Evolutionary conservation across 768 basidiomycete genomes (phyloP).

Genomic region (Amanita brunnescens): DNA sequence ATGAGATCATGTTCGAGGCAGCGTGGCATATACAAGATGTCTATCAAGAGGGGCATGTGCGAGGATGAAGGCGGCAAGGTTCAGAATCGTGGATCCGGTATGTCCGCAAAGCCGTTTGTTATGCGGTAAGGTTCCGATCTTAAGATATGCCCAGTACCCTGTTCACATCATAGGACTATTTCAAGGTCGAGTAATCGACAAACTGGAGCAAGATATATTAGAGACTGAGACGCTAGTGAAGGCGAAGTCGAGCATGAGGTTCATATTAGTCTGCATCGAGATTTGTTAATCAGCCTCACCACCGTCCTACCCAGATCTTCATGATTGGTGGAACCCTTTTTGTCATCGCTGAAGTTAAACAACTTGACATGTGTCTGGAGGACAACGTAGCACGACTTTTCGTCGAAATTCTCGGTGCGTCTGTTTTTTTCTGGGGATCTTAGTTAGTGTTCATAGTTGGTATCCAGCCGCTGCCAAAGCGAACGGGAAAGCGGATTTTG

Average conservation of each 20-base stretch:
- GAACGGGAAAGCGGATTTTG: slow-evolving; percentile 10
- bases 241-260: slow-evolving; percentile 16
- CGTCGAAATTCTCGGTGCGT: slow-evolving; percentile 13
- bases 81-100: slow-evolving; percentile 12
- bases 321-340: slow-evolving; percentile 13
- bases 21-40: slow-evolving; percentile 14
- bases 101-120: slow-evolving; percentile 5
- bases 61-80: slow-evolving; percentile 10
- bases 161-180: slow-evolving; percentile 14
- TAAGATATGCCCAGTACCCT: slow-evolving; percentile 12
- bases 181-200: slow-evolving; percentile 15
- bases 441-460: slow-evolving; percentile 3
- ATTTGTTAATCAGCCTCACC: slow-evolving; percentile 8
- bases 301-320: slow-evolving; percentile 13
- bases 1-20: slow-evolving; percentile 12
- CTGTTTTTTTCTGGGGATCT: slow-evolving; percentile 8
- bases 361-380: not conserved
- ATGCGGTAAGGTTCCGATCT: slow-evolving; percentile 6
- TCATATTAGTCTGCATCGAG: slow-evolving; percentile 6
- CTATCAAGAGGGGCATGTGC: slow-evolving; percentile 12
- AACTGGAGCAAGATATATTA: slow-evolving; percentile 4
- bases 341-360: slow-evolving; percentile 11
- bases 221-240: slow-evolving; percentile 7
- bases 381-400: slow-evolving; percentile 14
- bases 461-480: slow-evolving; percentile 14